Base-by-base conservation (phyloP, 495 filamentous ascomycete genomes). In the Talaromyces ruber region DNA sequence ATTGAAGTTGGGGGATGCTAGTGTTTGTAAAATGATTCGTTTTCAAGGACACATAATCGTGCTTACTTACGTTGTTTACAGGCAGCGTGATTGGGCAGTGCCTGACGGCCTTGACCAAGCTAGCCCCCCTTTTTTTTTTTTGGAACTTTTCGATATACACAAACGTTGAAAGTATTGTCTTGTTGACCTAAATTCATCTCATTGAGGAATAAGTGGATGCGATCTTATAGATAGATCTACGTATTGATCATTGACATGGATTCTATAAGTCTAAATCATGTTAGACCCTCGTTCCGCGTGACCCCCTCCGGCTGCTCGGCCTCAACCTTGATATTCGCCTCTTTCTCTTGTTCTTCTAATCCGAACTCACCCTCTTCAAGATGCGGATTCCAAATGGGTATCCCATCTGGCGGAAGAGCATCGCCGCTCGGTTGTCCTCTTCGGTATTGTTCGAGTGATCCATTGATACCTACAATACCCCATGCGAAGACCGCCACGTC, bases 401-500 rank as follows among this genome's bases (percentile, higher is more conserved):
- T 70, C 2, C 81, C 82, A 54, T 80, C 79, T 0, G 76, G 75
- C 0, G 87, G 87, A 56, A 81, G 78, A 22, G 84, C 75, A 62
- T 86, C 81, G 29, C 84, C 84, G 8, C 71, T 74, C 2, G 87
- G 85, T 24, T 77, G 78, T n/a, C 89, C 88, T 14, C 74, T 77
- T 57, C 82, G 77, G 63, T 85, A 89, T 29, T 83, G 77, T 9
- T 87, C 86, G 26, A 93, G 67, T 16, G 83, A 86, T 2, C 88
- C 88, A 69, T 95, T 95, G 73, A 93, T 95, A 16, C 90, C 89
- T 2, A 86, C 83, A 24, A 94, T 73, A 5, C 86, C 85, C 90
- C 88, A 93, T 14, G 90, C 89, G 67, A 93, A 93, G 29, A 92
- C 87, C 18, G 89, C 91, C 29, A 91, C 87, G 51, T 95, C 90